Conservation (phyloP, 2,329 filamentous ascomycete genomes). For the Nigrospora oryzae region DNA sequence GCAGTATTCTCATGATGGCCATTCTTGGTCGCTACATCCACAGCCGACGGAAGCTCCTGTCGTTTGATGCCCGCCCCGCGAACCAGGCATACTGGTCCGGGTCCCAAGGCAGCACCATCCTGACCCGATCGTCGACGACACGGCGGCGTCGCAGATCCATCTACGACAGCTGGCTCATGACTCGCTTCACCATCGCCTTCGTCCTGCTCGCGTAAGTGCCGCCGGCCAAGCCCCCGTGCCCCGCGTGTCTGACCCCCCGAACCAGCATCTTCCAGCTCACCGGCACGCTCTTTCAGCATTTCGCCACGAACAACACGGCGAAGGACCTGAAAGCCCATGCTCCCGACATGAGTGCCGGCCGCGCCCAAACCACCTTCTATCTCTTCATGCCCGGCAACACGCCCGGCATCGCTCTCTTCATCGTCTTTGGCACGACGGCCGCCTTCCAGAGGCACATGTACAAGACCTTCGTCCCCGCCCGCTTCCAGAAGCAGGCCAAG, state of each 20-base stretch:
- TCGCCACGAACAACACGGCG: constrained; percentile 3
- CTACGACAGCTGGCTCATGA: constrained; percentile 10
- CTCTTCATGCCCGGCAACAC: constrained; percentile 13
- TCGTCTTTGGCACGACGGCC: constrained; percentile 14
- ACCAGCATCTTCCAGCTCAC: constrained; percentile 5
- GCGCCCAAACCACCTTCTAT: constrained; percentile 7
- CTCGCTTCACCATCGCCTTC: constrained; percentile 8
- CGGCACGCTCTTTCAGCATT: constrained; percentile 6
- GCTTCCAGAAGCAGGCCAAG: background rate
- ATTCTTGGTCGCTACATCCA: constrained; percentile 8
- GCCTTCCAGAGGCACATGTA: constrained; percentile 11
- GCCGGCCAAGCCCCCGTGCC: no score
- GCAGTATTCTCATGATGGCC: constrained; percentile 7
- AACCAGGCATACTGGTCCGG: background rate
- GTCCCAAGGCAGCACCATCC: background rate
- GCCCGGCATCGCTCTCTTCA: constrained; percentile 11
- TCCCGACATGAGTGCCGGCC: constrained; percentile 10
- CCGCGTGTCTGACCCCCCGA: background rate
- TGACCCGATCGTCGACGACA: background rate
- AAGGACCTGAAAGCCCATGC: constrained; percentile 2
- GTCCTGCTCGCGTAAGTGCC: constrained; percentile 6
- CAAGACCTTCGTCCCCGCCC: constrained; percentile 5
- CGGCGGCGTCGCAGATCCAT: constrained; percentile 1
- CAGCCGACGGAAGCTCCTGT: constrained; percentile 4
- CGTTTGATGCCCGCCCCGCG: constrained; percentile 2